phyloP scores from a whole-genome alignment of 140 eudicot genomes.

The Artemisia princeps region DNA sequence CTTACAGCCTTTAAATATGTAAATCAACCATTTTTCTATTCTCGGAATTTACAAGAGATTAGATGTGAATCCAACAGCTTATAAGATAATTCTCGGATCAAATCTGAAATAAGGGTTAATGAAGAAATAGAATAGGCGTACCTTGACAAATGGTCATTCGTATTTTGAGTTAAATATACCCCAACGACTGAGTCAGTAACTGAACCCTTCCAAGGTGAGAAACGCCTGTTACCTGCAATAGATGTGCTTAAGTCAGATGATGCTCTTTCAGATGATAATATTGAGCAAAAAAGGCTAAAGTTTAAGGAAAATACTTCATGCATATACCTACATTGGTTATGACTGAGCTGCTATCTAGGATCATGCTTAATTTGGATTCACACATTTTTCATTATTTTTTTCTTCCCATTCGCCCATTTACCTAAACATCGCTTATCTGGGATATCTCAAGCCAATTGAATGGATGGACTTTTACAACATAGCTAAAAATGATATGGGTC shows the following conservation, averaged over 20 bases:
- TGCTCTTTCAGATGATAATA: constrained; percentile 14
- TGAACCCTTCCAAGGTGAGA: constrained; percentile 79
- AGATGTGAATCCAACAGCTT: neutral
- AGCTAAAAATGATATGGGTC: neutral
- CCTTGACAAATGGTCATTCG: constrained; percentile 55
- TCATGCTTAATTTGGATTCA: neutral
- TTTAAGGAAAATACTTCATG: neutral
- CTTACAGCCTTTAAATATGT: too few species aligned
- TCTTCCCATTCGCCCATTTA: too few species aligned
- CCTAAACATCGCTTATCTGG: too few species aligned
- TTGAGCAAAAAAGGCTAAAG: constrained; percentile 7
- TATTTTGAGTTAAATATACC: constrained; percentile 69
- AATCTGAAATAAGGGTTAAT: neutral
- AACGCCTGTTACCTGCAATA: constrained; percentile 51
- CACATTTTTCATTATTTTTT: too few species aligned
- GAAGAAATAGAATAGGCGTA: constrained; percentile 24
- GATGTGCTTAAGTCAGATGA: constrained; percentile 11
- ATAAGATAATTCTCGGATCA: neutral
- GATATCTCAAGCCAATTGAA: too few species aligned
- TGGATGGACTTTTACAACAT: too few species aligned
- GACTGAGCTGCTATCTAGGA: neutral
- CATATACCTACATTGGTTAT: neutral
- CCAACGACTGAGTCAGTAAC: constrained; percentile 53
- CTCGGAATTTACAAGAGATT: neutral
- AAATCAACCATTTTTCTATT: too few species aligned